A percentile compares a stretch with the other conserved stretches of the same genome.
Conservation (phyloP, 2,329 filamentous ascomycete species). For the Scopulariopsis brevicaulis region DNA sequence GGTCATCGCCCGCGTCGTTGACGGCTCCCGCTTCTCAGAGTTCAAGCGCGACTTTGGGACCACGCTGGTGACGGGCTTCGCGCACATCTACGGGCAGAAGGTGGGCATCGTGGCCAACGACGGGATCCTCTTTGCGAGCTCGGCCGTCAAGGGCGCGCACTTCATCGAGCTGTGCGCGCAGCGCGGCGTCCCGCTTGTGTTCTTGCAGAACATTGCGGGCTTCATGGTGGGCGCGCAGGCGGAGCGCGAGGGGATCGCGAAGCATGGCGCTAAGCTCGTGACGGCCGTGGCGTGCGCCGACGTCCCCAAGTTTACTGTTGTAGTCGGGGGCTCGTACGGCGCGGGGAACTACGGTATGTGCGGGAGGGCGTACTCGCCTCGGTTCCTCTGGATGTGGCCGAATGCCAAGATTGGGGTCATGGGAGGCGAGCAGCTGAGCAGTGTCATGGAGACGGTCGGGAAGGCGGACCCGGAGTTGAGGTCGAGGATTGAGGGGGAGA, state of each 20-base stretch:
- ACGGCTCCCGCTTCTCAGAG: conserved; percentile 80
- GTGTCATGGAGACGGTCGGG: conserved; percentile 92
- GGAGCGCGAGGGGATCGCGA: conserved; percentile 90
- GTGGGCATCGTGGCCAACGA: conserved; percentile 95
- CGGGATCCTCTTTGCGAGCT: conserved; percentile 84
- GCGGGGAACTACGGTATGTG: conserved; percentile 99
- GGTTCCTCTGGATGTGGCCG: conserved; percentile 95
- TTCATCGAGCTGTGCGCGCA: conserved; percentile 94
- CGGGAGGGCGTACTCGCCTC: conserved; percentile 81
- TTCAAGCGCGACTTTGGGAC: conserved; percentile 89
- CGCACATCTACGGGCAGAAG: conserved; percentile 75
- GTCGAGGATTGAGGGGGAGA: conserved; percentile 79
- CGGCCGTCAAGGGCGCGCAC: conserved; percentile 86
- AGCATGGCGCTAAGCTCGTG: conserved; percentile 94
- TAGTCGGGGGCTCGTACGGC: conserved; percentile 86
- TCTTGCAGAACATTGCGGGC: conserved; percentile 92
- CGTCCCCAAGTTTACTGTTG: conserved; percentile 93
- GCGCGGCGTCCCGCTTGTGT: conserved; percentile 79
- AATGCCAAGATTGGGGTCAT: conserved; percentile 95
- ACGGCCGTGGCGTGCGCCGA: conserved; percentile 89
- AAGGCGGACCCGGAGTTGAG: conserved; percentile 70
- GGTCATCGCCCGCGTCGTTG: conserved; percentile 85
- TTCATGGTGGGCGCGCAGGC: conserved; percentile 97
- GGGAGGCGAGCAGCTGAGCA: conserved; percentile 82
- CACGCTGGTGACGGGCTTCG: conserved; percentile 87